Base-by-base conservation (phyloP, 495 filamentous ascomycete genomes). In the Halenospora varia region DNA sequence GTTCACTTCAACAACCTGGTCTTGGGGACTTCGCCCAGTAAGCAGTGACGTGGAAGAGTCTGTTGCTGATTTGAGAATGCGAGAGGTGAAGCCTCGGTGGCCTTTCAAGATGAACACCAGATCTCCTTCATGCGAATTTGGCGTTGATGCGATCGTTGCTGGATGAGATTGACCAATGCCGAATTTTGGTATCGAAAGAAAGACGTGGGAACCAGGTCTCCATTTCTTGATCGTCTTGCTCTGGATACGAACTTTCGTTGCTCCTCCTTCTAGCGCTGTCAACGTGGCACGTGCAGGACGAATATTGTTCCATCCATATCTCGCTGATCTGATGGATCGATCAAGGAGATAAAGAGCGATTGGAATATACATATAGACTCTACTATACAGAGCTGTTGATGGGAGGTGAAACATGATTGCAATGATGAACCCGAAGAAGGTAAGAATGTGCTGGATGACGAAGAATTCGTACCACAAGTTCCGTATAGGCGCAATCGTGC, bases 161-260 rank as follows among this genome's bases (percentile, higher is more conserved):
- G 91, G 91, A 56, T 96, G 91, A 1, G 82, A 82, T 68, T 96
- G 87, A 3, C 90, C 65, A 1, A 82, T 79, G 0, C 80, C 84
- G 10, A 96, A 70, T 4, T 75, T 78, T 55, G 88, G 90, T 58
- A 87, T 78, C 59, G 86, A 87, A 4, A 96, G 76, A 58, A 91
- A 90, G 3, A 91, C 78, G 61, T 94, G 88, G 61, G 93, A 88
- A 6, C 91, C 91, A 0, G 90, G 77, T 15, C 73, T 75, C 91
- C 91, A 96, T 24, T 68, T 72, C 35, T 78, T 74, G 63, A 95
- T 85, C 1, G 84, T 84, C 25, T 64, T 64, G 45, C 50, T 58
- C 51, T 61, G 58, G 24, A 64, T 45, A 15, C 49, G 46, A 22
- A 96, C 71, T 3, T 83, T 82, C 2, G 89, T 92, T 47, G 85